phyloP scores from a whole-genome alignment of 1,139 yeast genomes.

The Suhomyces panamericanus region DNA sequence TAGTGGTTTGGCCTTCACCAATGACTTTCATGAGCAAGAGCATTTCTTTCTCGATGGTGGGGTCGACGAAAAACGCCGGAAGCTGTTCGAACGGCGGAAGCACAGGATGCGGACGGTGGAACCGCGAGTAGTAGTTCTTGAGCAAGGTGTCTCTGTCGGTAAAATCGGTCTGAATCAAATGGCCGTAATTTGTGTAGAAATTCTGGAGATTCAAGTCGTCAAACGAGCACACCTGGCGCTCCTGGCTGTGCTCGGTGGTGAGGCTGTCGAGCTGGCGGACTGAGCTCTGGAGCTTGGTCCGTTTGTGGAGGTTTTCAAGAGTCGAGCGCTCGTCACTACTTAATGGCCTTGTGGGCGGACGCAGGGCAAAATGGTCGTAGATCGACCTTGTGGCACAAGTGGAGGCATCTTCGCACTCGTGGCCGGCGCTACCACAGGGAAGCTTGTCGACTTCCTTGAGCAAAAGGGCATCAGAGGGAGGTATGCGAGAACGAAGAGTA shows the following conservation, averaged over 20 bases:
- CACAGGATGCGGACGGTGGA: slow-evolving; percentile 47
- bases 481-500: not conserved
- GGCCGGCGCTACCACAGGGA: slow-evolving; percentile 6
- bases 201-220: slow-evolving; percentile 8
- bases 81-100: slow-evolving; percentile 40
- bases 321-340: slow-evolving; percentile 5
- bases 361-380: slow-evolving; percentile 4
- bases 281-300: slow-evolving; percentile 11
- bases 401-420: not conserved
- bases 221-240: slow-evolving; percentile 2
- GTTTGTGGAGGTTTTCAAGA: slow-evolving; percentile 10
- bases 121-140: slow-evolving; percentile 35
- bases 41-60: slow-evolving; percentile 39
- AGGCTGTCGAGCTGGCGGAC: slow-evolving; percentile 12
- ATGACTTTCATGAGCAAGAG: slow-evolving; percentile 45
- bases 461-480: slow-evolving; percentile 1
- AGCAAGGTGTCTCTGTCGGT: slow-evolving; percentile 24
- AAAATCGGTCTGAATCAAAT: slow-evolving; percentile 5
- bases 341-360: slow-evolving; percentile 3
- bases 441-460: slow-evolving; percentile 4
- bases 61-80: slow-evolving; percentile 26
- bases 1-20: slow-evolving; percentile 45
- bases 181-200: slow-evolving; percentile 7
- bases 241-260: slow-evolving; percentile 6
- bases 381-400: slow-evolving; percentile 7